These are phyloP conservation scores for Meyerozyma carpophila DNA, from an alignment of 1,139 yeast species.

Conservation along the genomic window DNA sequence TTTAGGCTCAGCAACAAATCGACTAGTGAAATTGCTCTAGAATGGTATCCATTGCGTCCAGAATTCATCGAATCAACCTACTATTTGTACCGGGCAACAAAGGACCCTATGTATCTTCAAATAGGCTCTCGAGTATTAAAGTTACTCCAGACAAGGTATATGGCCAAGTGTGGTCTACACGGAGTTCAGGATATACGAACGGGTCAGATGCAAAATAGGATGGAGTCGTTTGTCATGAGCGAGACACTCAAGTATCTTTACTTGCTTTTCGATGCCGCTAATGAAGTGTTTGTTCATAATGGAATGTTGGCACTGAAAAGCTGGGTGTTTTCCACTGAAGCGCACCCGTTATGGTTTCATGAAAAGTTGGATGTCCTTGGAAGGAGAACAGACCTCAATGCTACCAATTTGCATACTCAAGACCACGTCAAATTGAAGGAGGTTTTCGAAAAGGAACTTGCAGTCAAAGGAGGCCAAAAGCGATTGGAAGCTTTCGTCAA, in stretches of 20 bases:
- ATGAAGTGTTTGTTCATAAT: constrained; percentile 44
- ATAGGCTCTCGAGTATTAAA: constrained; percentile 63
- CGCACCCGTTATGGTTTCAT: constrained; percentile 78
- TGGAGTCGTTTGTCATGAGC: constrained; percentile 88
- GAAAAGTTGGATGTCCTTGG: constrained; percentile 14
- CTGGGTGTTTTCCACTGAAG: constrained; percentile 85
- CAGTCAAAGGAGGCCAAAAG: not conserved
- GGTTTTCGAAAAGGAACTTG: not conserved
- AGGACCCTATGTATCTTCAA: constrained; percentile 76
- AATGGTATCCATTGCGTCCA: constrained; percentile 92
- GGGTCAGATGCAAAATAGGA: constrained; percentile 64
- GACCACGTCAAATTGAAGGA: not conserved
- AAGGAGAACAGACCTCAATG: not conserved
- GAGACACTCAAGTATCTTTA: constrained; percentile 85
- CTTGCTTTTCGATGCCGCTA: constrained; percentile 64
- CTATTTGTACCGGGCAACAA: constrained; percentile 76
- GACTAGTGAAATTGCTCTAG: constrained; percentile 45
- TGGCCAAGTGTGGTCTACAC: constrained; percentile 73
- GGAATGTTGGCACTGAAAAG: constrained; percentile 38
- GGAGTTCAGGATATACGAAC: constrained; percentile 67
- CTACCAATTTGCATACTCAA: not conserved
- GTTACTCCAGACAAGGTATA: constrained; percentile 48
- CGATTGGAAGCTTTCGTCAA: not conserved
- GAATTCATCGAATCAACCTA: constrained; percentile 89
- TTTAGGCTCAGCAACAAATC: constrained; percentile 14